phyloP scores from a whole-genome alignment of 2,329 filamentous ascomycete species.

The Biscogniauxia mediterranea region DNA sequence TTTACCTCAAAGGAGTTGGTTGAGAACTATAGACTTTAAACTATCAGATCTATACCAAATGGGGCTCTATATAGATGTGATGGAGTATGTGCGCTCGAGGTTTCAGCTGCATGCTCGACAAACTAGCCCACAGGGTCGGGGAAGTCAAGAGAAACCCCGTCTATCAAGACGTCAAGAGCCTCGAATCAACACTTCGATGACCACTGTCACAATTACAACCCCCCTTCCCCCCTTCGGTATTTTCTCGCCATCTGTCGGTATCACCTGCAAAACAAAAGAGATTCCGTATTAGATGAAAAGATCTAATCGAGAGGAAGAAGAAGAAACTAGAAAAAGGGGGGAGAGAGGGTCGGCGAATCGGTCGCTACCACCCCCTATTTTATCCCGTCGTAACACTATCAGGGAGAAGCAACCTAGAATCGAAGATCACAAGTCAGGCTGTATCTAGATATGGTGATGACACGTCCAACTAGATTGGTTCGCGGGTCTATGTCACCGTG shows the following conservation, averaged over 20 bases:
- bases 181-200: not conserved
- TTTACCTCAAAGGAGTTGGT: not conserved
- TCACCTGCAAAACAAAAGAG: slow-evolving; percentile 1
- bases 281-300: not conserved
- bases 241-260: slow-evolving; percentile 31
- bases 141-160: not conserved
- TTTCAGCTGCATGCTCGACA: not conserved
- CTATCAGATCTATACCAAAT: not conserved
- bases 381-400: not conserved
- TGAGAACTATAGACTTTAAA: slow-evolving; percentile 6
- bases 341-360: not conserved
- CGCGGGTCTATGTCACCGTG: not conserved
- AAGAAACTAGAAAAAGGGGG: no score
- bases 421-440: not conserved
- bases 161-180: not conserved
- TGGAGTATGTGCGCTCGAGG: not conserved
- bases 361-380: not conserved
- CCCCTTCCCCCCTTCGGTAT: slow-evolving; percentile 28
- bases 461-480: not conserved
- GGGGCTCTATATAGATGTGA: no score
- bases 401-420: not conserved
- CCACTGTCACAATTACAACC: slow-evolving; percentile 14
- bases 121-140: not conserved
- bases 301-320: not conserved
- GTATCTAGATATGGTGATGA: not conserved